These are phyloP conservation scores for Saksenaea vasiformis DNA, from an alignment of 371 early-diverging fungal species.

Conservation along the genomic window DNA sequence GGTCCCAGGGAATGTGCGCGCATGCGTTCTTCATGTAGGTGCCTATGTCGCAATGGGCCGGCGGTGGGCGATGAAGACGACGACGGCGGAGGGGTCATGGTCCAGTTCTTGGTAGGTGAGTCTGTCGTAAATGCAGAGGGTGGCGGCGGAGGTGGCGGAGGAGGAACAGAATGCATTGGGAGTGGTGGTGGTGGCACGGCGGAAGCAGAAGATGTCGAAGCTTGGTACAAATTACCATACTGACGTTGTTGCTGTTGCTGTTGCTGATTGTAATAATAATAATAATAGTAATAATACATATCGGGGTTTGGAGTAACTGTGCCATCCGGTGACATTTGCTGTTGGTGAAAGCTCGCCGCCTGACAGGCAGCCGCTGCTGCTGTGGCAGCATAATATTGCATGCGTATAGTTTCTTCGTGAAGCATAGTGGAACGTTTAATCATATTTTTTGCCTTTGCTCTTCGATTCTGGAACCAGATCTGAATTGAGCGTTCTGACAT, in stretches of 20 bases:
- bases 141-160: conserved; percentile 28
- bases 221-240: conserved; percentile 1
- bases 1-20: conserved; percentile 46
- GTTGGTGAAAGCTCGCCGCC: conserved; percentile 38
- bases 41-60: conserved; percentile 18
- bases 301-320: conserved; percentile 30
- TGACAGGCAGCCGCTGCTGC: conserved; percentile 51
- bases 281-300: conserved; percentile 49
- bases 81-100: conserved; percentile 22
- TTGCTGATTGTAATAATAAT: conserved; percentile 50
- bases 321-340: conserved; percentile 34
- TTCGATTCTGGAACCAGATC: conserved; percentile 99
- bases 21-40: conserved; percentile 19
- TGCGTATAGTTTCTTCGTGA: conserved; percentile 50
- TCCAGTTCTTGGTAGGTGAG: background rate
- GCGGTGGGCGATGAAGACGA: conserved; percentile 33
- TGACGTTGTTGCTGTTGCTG: conserved; percentile 28
- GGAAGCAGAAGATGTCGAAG: background rate
- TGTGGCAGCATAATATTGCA: conserved; percentile 47
- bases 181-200: conserved; percentile 12
- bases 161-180: conserved; percentile 14
- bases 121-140: background rate
- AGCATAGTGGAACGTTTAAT: conserved; percentile 56
- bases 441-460: conserved; percentile 88
- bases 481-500: conserved; percentile 93